These are phyloP conservation scores for Plantago ovata DNA, from an alignment of 257 asterid genomes.

Conservation along the genomic window DNA sequence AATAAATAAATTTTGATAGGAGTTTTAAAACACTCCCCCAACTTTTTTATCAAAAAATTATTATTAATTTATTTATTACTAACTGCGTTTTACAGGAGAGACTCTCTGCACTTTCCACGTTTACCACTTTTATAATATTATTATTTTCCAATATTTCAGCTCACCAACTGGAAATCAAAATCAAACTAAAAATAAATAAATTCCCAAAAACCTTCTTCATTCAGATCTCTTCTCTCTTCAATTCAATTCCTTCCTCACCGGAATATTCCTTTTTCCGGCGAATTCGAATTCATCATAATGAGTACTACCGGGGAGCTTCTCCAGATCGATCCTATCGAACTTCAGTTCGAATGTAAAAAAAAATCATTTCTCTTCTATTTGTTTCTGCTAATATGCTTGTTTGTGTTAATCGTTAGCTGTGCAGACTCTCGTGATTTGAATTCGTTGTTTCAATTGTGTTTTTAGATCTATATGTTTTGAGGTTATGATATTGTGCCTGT, in stretches of 20 bases:
- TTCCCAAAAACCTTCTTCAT: not conserved
- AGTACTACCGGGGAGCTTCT: constrained; percentile 43
- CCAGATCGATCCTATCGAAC: constrained; percentile 48
- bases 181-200: not conserved
- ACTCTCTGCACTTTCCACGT: constrained; percentile 4
- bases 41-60: too few relatives aligned
- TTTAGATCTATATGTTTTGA: constrained; percentile 28
- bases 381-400: not conserved
- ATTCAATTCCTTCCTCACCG: not conserved
- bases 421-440: constrained; percentile 13
- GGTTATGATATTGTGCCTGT: constrained; percentile 12
- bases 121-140: not conserved
- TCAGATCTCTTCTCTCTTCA: not conserved
- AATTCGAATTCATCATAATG: not conserved
- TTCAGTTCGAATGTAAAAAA: constrained; percentile 55
- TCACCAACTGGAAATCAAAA: not conserved
- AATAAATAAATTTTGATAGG: too few relatives aligned
- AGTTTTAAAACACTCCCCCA: too few relatives aligned
- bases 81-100: too few relatives aligned
- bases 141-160: not conserved
- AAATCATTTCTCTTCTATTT: not conserved
- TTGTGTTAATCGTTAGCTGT: constrained; percentile 18
- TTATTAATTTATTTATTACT: too few relatives aligned
- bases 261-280: not conserved
- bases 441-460: constrained; percentile 5